Evolutionary conservation across 306 rosid species (phyloP), one percentile per base, ranked within the genome.

Genomic region (Castanea sativa): DNA sequence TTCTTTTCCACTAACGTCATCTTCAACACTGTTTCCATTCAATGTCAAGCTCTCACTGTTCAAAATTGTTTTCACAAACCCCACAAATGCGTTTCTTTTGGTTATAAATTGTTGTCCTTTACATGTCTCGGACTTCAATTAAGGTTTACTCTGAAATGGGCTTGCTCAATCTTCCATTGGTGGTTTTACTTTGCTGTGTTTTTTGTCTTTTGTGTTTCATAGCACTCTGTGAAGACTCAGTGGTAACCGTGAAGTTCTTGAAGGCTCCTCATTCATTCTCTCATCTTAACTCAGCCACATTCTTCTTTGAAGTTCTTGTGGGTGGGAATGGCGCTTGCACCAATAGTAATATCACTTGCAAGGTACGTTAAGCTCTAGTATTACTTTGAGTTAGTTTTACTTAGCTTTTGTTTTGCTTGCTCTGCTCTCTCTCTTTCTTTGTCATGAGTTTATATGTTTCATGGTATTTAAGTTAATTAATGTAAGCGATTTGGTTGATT

Each of bases 241-340:
- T 80, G 75, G 70, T 86, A 67, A 72, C 81, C 76, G 85, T 92
- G 78, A 89, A 91, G 81, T 88, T 94, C 90, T 85, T 89, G 87
- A 92, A 90, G 69, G 84, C 90, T 52, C 98, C 97, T 4, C 82
- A 82, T 72, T 81, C 91, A 82, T 88, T 94, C 81, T 94, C 97
- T n/a, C 92, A 85, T 74, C 82, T 84, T 78, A 94, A 75, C 81
- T 86, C 93, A 55, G 87, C 98, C 77, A 82, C 85, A 80, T 94
- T 94, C 86, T 75, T 85, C 53, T 92, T 94, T 81, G 75, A 89
- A 82, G 88, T 81, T 82, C 79, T 87, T 60, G 70, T 80, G 69
- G 76, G 75, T 72, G 83, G 67, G 30, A 78, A 75, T 82, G 74
- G 76, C 6, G 10, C 79, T 51, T 90, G 92, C 83, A 73, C 88